phyloP scores from a whole-genome alignment of 2,329 filamentous ascomycete species.

The Aspergillus costaricaensis region DNA sequence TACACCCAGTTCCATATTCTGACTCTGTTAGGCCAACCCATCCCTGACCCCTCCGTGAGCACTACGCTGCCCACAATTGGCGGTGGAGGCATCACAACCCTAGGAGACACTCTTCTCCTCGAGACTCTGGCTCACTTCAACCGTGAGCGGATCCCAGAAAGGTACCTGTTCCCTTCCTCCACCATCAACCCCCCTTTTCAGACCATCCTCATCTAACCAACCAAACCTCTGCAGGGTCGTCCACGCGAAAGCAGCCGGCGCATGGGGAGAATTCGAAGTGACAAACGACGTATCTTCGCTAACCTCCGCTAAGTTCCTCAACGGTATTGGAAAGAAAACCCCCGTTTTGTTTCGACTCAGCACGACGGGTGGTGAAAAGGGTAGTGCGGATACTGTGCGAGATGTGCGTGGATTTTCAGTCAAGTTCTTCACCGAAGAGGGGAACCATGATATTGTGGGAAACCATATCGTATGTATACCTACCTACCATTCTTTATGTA shows the following conservation, averaged over 20 bases:
- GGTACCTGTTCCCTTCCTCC: constrained; percentile 28
- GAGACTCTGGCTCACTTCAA: constrained; percentile 64
- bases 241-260: constrained; percentile 61
- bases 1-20: not conserved
- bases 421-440: constrained; percentile 56
- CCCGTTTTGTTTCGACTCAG: constrained; percentile 51
- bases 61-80: constrained; percentile 27
- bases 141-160: constrained; percentile 63
- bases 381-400: constrained; percentile 51
- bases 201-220: not conserved
- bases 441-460: constrained; percentile 42
- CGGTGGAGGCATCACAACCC: constrained; percentile 45
- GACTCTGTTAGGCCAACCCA: constrained; percentile 26
- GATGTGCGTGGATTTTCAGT: constrained; percentile 54
- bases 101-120: constrained; percentile 64
- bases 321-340: constrained; percentile 57
- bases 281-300: constrained; percentile 61
- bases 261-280: constrained; percentile 62
- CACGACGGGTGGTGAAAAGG: constrained; percentile 51
- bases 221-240: constrained; percentile 46
- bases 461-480: constrained; percentile 25
- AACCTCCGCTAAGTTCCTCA: constrained; percentile 58
- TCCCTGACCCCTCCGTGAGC: constrained; percentile 26
- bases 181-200: not conserved
- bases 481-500: not conserved